Percentiles rank a stretch among this genome's conserved stretches.
Conservation (phyloP, 306 rosid genomes). For the Begonia fuchsioides region DNA sequence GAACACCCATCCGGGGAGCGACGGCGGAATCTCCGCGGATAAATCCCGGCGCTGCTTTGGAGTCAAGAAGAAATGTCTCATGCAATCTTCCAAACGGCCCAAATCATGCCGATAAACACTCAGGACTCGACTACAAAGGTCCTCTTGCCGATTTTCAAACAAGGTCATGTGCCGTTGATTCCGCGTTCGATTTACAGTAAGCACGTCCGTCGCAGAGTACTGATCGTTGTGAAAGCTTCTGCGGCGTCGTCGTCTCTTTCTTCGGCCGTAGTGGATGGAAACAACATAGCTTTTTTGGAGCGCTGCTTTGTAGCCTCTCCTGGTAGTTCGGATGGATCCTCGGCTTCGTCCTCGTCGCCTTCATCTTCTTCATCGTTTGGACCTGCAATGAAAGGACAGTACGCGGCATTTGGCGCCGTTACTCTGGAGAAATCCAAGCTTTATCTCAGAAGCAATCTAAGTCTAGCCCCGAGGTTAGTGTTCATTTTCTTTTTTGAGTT, state of each 20-base stretch:
- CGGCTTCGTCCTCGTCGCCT: too few relatives aligned
- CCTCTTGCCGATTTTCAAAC: slow-evolving; percentile 11
- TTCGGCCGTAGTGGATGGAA: slow-evolving; percentile 22
- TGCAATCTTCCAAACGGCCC: slow-evolving; percentile 54
- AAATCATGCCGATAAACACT: too few relatives aligned
- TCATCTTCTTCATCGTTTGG: too few relatives aligned
- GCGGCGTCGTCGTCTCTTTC: slow-evolving; percentile 17
- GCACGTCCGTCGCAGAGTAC: slow-evolving; percentile 1
- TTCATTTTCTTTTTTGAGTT: not conserved
- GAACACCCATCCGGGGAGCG: too few relatives aligned
- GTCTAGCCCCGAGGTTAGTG: slow-evolving; percentile 71
- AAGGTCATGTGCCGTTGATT: slow-evolving; percentile 8
- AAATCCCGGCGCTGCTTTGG: too few relatives aligned
- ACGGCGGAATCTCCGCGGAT: too few relatives aligned
- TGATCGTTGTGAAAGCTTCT: slow-evolving; percentile 23
- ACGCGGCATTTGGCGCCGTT: slow-evolving; percentile 56
- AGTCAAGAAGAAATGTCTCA: slow-evolving; percentile 21
- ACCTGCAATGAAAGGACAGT: slow-evolving; percentile 58
- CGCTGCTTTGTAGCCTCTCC: too few relatives aligned
- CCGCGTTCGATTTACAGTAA: slow-evolving; percentile 3
- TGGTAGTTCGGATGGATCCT: too few relatives aligned
- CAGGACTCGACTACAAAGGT: slow-evolving; percentile 24
- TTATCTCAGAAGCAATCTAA: too few relatives aligned
- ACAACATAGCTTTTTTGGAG: too few relatives aligned
- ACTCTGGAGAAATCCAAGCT: slow-evolving; percentile 87